Conservation (phyloP, 192 early-diverging fungal genomes). For the Coemansia sp. region DNA sequence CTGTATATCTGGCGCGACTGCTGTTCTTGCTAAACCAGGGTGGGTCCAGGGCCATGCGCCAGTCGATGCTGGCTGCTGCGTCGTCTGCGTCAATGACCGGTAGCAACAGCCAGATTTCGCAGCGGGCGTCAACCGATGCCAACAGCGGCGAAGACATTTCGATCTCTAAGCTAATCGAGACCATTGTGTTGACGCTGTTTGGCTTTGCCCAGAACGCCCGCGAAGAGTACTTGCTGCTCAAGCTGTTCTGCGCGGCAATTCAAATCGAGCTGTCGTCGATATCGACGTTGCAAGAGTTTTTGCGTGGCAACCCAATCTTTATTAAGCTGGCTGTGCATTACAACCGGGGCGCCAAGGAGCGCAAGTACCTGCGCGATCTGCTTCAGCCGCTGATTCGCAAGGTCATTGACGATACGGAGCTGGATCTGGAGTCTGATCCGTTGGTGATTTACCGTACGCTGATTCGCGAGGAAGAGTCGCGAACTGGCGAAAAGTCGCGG, state of each 20-base stretch:
- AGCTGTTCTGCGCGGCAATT: constrained; percentile 88
- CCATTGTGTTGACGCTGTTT: constrained; percentile 87
- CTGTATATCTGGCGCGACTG: constrained; percentile 81
- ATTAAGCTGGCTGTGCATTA: constrained; percentile 96
- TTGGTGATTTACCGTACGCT: constrained; percentile 81
- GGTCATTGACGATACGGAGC: constrained; percentile 70
- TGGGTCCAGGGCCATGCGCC: constrained; percentile 55
- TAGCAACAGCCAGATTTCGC: constrained; percentile 8
- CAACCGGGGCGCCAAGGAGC: constrained; percentile 93
- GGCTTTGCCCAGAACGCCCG: constrained; percentile 96
- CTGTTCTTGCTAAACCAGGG: constrained; percentile 90
- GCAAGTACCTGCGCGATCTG: constrained; percentile 83
- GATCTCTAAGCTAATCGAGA: constrained; percentile 77
- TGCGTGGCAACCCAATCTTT: constrained; percentile 94
- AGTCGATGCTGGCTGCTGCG: constrained; percentile 26
- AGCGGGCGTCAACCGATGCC: constrained; percentile 15
- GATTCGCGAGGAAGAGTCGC: constrained; percentile 87
- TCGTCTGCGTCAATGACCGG: background rate
- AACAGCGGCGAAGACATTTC: constrained; percentile 37
- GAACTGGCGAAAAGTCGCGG: constrained; percentile 77
- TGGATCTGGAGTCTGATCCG: constrained; percentile 93
- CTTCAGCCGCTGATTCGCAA: constrained; percentile 78
- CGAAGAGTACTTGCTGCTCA: constrained; percentile 95
- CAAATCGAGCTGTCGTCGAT: constrained; percentile 87
- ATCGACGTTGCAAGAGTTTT: constrained; percentile 81